Evolutionary conservation across 495 filamentous ascomycete genomes (phyloP).

Genomic region (Pyrenula massariospora): DNA sequence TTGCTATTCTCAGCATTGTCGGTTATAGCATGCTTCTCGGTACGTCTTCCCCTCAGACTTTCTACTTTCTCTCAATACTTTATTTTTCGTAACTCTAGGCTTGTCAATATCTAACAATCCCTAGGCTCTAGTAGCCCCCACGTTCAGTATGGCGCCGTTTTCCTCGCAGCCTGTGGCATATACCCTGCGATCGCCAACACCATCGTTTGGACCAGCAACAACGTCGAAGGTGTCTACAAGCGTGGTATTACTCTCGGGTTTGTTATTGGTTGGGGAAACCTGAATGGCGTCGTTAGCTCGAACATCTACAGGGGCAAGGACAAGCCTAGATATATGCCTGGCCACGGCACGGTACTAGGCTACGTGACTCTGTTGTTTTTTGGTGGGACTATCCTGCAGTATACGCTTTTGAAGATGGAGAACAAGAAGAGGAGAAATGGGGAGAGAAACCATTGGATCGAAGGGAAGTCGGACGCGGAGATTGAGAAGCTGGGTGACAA

Average conservation of each 20-base stretch:
- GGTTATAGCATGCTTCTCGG: slow-evolving; percentile 74
- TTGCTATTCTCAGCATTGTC: slow-evolving; percentile 57
- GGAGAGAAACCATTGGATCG: slow-evolving; percentile 55
- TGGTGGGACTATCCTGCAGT: slow-evolving; percentile 52
- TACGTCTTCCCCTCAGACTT: neutral
- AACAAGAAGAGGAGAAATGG: slow-evolving; percentile 35
- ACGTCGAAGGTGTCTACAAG: slow-evolving; percentile 87
- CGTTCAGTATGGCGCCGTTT: slow-evolving; percentile 72
- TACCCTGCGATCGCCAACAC: slow-evolving; percentile 91
- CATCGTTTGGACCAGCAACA: slow-evolving; percentile 82
- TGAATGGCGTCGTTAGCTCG: slow-evolving; percentile 74
- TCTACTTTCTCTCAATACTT: too few species aligned
- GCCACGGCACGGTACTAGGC: slow-evolving; percentile 46
- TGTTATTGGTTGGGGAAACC: slow-evolving; percentile 87
- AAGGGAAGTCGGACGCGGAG: slow-evolving; percentile 18
- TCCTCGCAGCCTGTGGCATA: slow-evolving; percentile 80
- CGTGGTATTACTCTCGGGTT: slow-evolving; percentile 77
- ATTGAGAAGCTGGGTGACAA: slow-evolving; percentile 46
- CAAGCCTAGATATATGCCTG: slow-evolving; percentile 41
- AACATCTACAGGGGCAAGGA: slow-evolving; percentile 55
- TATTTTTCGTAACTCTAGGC: too few species aligned
- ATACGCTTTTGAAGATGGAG: slow-evolving; percentile 40
- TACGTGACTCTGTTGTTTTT: slow-evolving; percentile 50
- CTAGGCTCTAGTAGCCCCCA: slow-evolving; percentile 35
- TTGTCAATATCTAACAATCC: neutral